Evolutionary conservation across 1,284 basidiomycete species (phyloP), one percentile per base, ranked within the genome.

Genomic region (Entoloma clypeatum): DNA sequence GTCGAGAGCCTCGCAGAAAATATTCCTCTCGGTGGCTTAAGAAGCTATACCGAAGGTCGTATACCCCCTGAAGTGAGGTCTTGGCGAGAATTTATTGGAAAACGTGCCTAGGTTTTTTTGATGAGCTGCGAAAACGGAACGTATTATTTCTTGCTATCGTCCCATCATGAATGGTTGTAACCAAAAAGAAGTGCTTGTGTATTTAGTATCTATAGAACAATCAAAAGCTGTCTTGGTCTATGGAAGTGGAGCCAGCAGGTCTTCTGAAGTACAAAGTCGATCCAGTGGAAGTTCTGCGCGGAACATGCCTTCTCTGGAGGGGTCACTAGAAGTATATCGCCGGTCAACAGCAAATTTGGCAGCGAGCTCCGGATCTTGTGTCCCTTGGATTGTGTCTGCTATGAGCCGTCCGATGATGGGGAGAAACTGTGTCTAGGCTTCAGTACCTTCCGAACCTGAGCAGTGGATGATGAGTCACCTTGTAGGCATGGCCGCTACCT

Each of bases 51-150:
- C 36, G 95, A 98, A 67, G 95, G 92, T 29, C 79, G 74, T 44
- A 87, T 96, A 56, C 95, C 95, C n/a, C 75, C 83, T 7, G 95
- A 98, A 65, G 94, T 99, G 55, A 81, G 78, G 54, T 92, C 88
- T 29, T 94, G 91, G 91, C 73, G 81, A 45, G 89, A 92, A 63
- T 94, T 92, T 63, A 80, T 92, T 36, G 88, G 86, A 19, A 66
- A 66, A 45, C 72, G 72, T 37, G 83, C 79, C n/a, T n/a, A n/a
- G n/a, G n/a, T n/a, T n/a, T n/a, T n/a, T n/a, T n/a, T n/a, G n/a
- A n/a, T n/a, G n/a, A n/a, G n/a, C n/a, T n/a, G n/a, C n/a, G n/a
- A n/a, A n/a, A n/a, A n/a, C n/a, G n/a, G n/a, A n/a, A n/a, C n/a
- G n/a, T n/a, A n/a, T n/a, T n/a, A n/a, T n/a, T n/a, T n/a, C n/a